Base-by-base conservation (phyloP, 2,329 filamentous ascomycete species). In the Xylariaceae sp. region DNA sequence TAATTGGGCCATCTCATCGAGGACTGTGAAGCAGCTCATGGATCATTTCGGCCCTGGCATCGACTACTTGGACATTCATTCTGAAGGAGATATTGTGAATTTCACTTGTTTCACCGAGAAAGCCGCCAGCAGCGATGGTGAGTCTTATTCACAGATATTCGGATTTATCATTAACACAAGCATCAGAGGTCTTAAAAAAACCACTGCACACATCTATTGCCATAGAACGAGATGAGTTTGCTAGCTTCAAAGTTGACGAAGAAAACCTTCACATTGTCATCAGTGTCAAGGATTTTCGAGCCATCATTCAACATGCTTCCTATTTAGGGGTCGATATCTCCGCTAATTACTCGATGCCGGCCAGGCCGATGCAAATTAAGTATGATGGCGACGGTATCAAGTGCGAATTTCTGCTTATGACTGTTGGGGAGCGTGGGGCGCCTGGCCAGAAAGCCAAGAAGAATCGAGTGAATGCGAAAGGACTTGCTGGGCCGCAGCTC, bases 61-160 rank as follows among this genome's bases (percentile, higher is more conserved):
- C 28, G 90, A 94, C 71, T 88, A 92, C 64, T 81, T 94, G 2
- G 90, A 93, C 65, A 88, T 94, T 61, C 89, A 90, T 68, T 86
- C 87, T 0, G 86, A 91, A 58, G 84, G 88, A 45, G 87, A 89
- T 43, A 87, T 85, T 28, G 83, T 90, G 14, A 89, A 90, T 55
- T 91, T 94, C 66, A 91, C 89, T 23, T 92, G 89, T 69, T 93
- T 90, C 67, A 92, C 89, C 0, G 90, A 93, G 71, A 93, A 91
- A 75, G 85, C 89, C 7, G 82, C 87, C 53, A 88, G 87, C 65
- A 86, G 87, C 17, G 87, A 87, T 69, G 82, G 83, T 82, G 72
- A 52, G 69, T 58, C 31, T 23, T 14, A 36, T 39, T 28, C 17
- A 19, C 14, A 19, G 37, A 31, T 1, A 14, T 8, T 16, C 19